phyloP scores from a whole-genome alignment of 176 grass and related monocot genomes.

The Saccharum officinarum region DNA sequence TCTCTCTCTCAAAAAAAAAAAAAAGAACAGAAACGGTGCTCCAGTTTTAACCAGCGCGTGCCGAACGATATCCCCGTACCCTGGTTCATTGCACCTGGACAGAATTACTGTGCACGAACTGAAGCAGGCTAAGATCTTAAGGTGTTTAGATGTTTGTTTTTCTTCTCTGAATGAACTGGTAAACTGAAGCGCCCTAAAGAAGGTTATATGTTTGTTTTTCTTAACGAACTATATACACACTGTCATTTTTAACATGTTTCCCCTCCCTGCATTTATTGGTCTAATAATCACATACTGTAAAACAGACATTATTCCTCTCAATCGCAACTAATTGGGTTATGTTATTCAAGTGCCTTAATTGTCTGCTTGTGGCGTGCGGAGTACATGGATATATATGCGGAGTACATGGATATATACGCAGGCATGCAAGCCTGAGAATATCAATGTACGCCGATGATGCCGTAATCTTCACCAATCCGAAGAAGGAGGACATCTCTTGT shows the following conservation, averaged over 20 bases:
- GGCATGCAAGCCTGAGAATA: too few species aligned
- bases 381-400: background rate
- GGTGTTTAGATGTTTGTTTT: background rate
- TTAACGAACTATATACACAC: background rate
- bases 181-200: background rate
- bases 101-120: background rate
- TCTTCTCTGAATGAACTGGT: background rate
- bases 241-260: background rate
- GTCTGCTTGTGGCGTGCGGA: background rate
- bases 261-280: background rate
- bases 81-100: conserved; percentile 55
- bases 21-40: background rate
- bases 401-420: too few species aligned
- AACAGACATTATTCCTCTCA: background rate
- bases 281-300: background rate
- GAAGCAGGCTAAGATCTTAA: background rate
- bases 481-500: too few species aligned
- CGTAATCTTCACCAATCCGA: too few species aligned
- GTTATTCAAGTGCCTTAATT: background rate
- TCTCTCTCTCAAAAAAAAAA: too few species aligned
- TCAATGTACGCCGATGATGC: too few species aligned
- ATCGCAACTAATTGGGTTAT: background rate
- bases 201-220: background rate
- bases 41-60: conserved; percentile 22
- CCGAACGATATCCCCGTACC: background rate